Base-by-base conservation (phyloP, 2,329 filamentous ascomycete species). In the Kalmusia sp. region DNA sequence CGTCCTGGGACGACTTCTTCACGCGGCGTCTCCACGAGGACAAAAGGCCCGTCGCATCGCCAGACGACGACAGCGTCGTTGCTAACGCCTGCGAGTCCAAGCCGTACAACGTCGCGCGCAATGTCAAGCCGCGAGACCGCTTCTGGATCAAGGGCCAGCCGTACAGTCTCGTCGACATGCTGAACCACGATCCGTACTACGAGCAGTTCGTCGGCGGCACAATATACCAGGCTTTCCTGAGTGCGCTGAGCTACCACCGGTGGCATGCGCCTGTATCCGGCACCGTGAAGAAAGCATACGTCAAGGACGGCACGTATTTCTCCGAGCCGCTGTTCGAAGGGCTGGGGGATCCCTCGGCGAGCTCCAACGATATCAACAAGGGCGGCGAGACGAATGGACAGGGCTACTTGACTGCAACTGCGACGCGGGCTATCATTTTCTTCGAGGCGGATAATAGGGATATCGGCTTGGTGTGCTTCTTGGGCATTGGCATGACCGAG, bases 401-500 rank as follows among this genome's bases (percentile, higher is more conserved):
- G 71, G 86, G 84, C 0, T 92, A 91, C 57, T 72, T 91, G 30
- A 84, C 86, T 0, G 79, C 83, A 0, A 76, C 89, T n/a, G 89
- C 89, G 0, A 88, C 89, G 3, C 79, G 90, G 4, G 88, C 85
- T 0, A 71, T 92, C 38, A 85, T 92, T 57, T 84, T 89, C 65
- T 84, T 92, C 53, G 81, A 91, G 68, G 87, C 88, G 0, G 87
- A 90, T 58, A 87, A 90, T 57, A 78, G 80, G 1, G 78, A 78
- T 1, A 85, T 92, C 31, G 89, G 89, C 0, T 73, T 92, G 27
- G 83, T 92, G 79, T 86, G 82, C 0, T 88, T 92, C 58, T 76
- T 92, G 11, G 85, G 83, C 1, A 82, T 92, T 3, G 90, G 89
- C 1, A 92, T 92, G 89, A 87, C 86, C 35, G 89, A 93, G 73